phyloP scores from a whole-genome alignment of 2,329 filamentous ascomycete species.

The Xylariaceae sp. region DNA sequence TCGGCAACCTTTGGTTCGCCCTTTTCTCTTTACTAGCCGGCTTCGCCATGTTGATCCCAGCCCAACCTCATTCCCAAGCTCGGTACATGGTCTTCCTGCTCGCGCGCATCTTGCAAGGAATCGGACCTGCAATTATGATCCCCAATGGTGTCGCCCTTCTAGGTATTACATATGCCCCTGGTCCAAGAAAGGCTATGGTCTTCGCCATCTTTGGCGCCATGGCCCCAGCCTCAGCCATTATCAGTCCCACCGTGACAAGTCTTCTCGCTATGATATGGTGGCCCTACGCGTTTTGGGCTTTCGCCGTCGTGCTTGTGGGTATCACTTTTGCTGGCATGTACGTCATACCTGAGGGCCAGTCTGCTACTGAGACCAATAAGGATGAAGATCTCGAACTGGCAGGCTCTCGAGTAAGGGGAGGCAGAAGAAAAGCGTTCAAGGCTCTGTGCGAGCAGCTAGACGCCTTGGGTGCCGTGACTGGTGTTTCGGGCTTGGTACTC shows the following conservation, averaged over 20 bases:
- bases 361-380: neutral
- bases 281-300: slow-evolving; percentile 30
- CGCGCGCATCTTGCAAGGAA: slow-evolving; percentile 44
- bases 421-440: no score
- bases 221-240: slow-evolving; percentile 30
- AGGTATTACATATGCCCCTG: slow-evolving; percentile 42
- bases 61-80: slow-evolving; percentile 5
- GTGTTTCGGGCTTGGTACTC: slow-evolving; percentile 49
- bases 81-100: slow-evolving; percentile 35
- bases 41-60: slow-evolving; percentile 35
- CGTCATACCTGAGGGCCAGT: slow-evolving; percentile 21
- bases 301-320: slow-evolving; percentile 24
- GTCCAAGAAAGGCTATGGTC: slow-evolving; percentile 31
- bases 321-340: slow-evolving; percentile 23
- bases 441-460: slow-evolving; percentile 25
- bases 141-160: slow-evolving; percentile 53
- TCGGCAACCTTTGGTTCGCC: slow-evolving; percentile 47
- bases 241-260: slow-evolving; percentile 27
- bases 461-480: slow-evolving; percentile 32
- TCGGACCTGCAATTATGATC: slow-evolving; percentile 49
- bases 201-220: slow-evolving; percentile 33
- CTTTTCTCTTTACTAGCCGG: slow-evolving; percentile 44
- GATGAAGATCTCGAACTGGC: slow-evolving; percentile 11
- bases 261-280: slow-evolving; percentile 27
- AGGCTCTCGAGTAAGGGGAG: no score